Conservation (phyloP, 2,329 filamentous ascomycete species). For the Ophiostoma tasmaniense region DNA sequence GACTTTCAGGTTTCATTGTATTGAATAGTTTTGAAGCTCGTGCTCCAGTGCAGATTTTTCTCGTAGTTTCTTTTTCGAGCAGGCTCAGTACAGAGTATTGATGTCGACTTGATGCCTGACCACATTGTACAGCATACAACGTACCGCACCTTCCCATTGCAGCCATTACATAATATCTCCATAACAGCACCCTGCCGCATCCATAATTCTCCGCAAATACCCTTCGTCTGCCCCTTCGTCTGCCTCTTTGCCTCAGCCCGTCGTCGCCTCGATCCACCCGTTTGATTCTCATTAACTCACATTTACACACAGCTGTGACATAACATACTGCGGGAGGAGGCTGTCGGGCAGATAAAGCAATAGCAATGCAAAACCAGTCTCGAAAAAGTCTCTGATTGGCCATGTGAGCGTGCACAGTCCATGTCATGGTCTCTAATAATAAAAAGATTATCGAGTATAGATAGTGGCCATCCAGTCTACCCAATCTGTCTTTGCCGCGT, state of each 20-base stretch:
- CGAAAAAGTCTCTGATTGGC: neutral
- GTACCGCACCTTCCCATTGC: neutral
- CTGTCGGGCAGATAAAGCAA: neutral
- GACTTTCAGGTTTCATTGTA: neutral
- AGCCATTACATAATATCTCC: neutral
- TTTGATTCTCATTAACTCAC: neutral
- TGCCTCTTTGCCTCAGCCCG: slow-evolving; percentile 1
- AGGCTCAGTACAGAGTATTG: no score
- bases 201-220: slow-evolving; percentile 3
- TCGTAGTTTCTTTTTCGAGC: neutral
- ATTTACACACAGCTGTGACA: slow-evolving; percentile 7
- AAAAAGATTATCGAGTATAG: no score
- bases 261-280: neutral
- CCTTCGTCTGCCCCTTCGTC: neutral
- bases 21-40: no score
- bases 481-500: neutral
- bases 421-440: neutral
- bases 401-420: neutral
- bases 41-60: neutral
- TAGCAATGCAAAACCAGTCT: no score
- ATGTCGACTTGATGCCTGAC: no score
- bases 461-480: no score
- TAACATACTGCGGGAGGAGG: neutral
- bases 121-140: neutral
- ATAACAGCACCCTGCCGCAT: neutral